Base-by-base conservation (phyloP, 257 asterid species). In the Echites panduratus region DNA sequence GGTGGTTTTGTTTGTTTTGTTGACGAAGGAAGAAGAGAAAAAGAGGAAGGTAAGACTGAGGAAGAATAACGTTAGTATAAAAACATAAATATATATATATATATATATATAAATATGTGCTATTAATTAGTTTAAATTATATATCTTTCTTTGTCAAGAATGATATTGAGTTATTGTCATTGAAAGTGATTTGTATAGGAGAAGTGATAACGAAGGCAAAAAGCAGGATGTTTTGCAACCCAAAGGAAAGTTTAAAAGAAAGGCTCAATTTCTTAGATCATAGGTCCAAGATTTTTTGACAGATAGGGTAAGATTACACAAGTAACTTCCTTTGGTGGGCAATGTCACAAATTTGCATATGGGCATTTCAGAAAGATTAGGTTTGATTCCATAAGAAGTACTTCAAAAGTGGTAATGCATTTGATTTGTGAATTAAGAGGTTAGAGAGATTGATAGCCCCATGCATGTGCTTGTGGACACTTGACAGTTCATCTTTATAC, bases 241-340 rank as follows among this genome's bases (percentile, higher is more conserved):
- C 12, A 3, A 62, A 72, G 76, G 24, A 61, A 62, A 72, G 14
- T 20, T 47, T n/a, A 32, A n/a, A 62, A 41, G 20, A 59, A 43
- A 17, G 3, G 48, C 16, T 72, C 49, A 9, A 47, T 45, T 72
- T 45, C 76, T 59, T 72, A 50, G 44, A 59, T 62, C 76, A 61
- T 17, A 56, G 57, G 56, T 56, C 0, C 48, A 56, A 22, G 53
- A 27, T n/a, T 40, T 40, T n/a, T 56, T 56, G 35, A 53, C 12
- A 20, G 27, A 53, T 20, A 20, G 17, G 1, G 45, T 6, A 45
- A 41, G 24, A 27, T 64, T 32, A 45, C 14, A 50, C 20, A 27
- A 13, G 5, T 16, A 2, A 14, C 22, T 13, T 66, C 40, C 38
- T 66, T 43, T 22, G 53, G 9, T 20, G 43, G 24, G 32, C 48